Evolutionary conservation across 2,329 filamentous ascomycete genomes (phyloP).

Genomic region (Pyricularia pennisetigena): DNA sequence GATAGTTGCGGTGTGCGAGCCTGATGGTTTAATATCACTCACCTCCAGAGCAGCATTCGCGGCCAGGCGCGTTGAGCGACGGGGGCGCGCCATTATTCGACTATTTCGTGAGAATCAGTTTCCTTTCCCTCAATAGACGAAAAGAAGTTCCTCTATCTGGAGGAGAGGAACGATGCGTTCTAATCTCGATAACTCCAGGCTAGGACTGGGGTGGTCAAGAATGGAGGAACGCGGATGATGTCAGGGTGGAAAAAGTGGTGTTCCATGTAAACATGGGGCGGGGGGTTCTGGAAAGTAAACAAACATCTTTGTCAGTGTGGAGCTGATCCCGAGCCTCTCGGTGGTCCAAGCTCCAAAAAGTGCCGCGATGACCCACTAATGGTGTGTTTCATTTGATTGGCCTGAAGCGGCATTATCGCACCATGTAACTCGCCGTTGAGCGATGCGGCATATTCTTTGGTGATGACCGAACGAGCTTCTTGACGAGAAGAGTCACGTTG

Average conservation of each 20-base stretch:
- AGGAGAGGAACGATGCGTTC: neutral
- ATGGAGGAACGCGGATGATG: slow-evolving; percentile 7
- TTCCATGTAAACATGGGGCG: slow-evolving; percentile 2
- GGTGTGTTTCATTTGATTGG: neutral
- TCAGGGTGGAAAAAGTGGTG: slow-evolving; percentile 4
- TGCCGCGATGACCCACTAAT: neutral
- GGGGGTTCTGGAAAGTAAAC: slow-evolving; percentile 7
- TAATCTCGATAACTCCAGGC: neutral
- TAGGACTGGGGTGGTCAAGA: slow-evolving; percentile 1
- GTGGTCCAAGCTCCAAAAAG: slow-evolving; percentile 11
- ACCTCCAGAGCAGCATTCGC: slow-evolving; percentile 25
- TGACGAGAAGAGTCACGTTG: neutral
- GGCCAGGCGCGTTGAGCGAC: slow-evolving; percentile 33
- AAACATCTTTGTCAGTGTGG: neutral
- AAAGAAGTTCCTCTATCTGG: neutral
- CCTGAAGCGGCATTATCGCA: neutral
- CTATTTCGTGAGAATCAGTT: neutral
- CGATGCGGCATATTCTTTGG: neutral
- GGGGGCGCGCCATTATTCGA: slow-evolving; percentile 9
- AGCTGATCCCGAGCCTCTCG: neutral
- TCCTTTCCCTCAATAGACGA: slow-evolving; percentile 17
- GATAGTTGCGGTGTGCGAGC: neutral
- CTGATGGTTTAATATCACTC: slow-evolving; percentile 16
- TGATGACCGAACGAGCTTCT: neutral
- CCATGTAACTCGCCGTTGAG: neutral